Conservation (phyloP, 2,329 filamentous ascomycete genomes). For the Fusarium concolor region DNA sequence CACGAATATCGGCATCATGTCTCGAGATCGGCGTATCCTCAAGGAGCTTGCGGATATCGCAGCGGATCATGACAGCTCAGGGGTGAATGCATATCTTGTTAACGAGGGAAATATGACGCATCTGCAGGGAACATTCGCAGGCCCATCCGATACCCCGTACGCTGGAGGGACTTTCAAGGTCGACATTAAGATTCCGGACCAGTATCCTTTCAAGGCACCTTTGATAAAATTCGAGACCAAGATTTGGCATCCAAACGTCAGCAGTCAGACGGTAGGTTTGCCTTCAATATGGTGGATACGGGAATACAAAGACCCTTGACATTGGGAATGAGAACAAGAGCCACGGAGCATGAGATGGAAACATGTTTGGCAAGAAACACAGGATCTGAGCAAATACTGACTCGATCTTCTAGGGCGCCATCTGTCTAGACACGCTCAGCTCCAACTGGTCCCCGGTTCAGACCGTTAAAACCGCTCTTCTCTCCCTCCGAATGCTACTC, state of each 20-base stretch:
- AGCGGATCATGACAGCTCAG: constrained; percentile 77
- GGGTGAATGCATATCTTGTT: constrained; percentile 76
- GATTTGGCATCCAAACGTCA: constrained; percentile 98
- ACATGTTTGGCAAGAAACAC: not conserved
- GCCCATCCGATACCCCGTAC: constrained; percentile 93
- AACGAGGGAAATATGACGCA: constrained; percentile 80
- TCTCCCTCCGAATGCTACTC: constrained; percentile 93
- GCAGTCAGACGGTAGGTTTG: constrained; percentile 83
- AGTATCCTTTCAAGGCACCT: constrained; percentile 94
- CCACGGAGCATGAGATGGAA: not conserved
- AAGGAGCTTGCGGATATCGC: constrained; percentile 84
- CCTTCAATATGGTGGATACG: not conserved
- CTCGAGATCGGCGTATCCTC: constrained; percentile 68
- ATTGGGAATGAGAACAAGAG: not conserved
- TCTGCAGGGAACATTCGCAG: constrained; percentile 84
- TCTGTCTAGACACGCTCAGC: constrained; percentile 93
- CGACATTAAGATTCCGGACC: constrained; percentile 86
- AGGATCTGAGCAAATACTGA: constrained; percentile 18
- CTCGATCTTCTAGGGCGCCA: constrained; percentile 78
- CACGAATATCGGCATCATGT: constrained; percentile 55
- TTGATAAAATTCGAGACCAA: constrained; percentile 91
- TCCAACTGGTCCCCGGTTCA: constrained; percentile 94
- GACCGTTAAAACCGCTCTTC: constrained; percentile 93
- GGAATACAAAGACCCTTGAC: not conserved
- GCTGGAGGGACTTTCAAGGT: constrained; percentile 85